Percentiles rank a stretch among this genome's conserved stretches.
Conservation (phyloP, 805 yeast genomes). For the Metschnikowia chrysomelidarum region DNA sequence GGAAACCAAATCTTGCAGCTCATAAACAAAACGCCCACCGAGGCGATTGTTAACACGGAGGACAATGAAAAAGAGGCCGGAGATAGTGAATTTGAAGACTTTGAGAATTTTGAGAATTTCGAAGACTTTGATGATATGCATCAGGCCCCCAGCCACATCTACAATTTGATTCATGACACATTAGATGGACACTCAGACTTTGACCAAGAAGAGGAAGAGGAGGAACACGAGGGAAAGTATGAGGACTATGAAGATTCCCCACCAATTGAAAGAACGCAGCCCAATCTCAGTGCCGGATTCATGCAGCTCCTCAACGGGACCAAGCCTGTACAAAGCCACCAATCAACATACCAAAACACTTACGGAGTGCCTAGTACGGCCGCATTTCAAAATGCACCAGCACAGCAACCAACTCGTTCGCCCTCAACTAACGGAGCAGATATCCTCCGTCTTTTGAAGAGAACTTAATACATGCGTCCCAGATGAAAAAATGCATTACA, state of each 20-base stretch:
- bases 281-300: slow-evolving; percentile 13
- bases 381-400: slow-evolving; percentile 10
- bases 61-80: neutral
- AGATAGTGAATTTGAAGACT: slow-evolving; percentile 15
- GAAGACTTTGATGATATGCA: slow-evolving; percentile 29
- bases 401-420: slow-evolving; percentile 5
- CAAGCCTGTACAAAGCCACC: slow-evolving; percentile 8
- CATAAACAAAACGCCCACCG: slow-evolving; percentile 11
- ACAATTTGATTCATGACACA: slow-evolving; percentile 20
- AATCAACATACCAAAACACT: slow-evolving; percentile 14
- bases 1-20: slow-evolving; percentile 21
- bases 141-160: slow-evolving; percentile 24
- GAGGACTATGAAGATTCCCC: neutral
- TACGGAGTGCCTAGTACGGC: slow-evolving; percentile 12
- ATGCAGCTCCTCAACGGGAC: slow-evolving; percentile 14
- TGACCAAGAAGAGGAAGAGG: too few relatives aligned
- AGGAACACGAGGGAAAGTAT: slow-evolving; percentile 9
- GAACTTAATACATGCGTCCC: slow-evolving; percentile 1
- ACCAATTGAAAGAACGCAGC: neutral
- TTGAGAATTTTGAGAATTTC: slow-evolving; percentile 34
- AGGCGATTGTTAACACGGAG: neutral
- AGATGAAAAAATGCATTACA: neutral
- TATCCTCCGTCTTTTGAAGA: slow-evolving; percentile 21
- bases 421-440: slow-evolving; percentile 14
- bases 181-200: slow-evolving; percentile 37